These are phyloP conservation scores for Anthoceros angustus DNA, from an alignment of 225 moss, liverwort and hornwort genomes.

Conservation along the genomic window DNA sequence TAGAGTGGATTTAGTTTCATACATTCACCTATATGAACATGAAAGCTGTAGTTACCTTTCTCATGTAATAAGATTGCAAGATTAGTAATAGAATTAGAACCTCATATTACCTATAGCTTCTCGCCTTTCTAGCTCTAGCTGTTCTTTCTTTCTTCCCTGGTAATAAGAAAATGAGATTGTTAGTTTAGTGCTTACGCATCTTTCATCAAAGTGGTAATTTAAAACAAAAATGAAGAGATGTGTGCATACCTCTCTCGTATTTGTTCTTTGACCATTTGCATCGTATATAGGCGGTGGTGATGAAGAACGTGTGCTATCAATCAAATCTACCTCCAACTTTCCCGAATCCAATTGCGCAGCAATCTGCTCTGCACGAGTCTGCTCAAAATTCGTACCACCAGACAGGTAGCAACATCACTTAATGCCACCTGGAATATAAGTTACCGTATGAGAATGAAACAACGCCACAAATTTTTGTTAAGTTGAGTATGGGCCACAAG, in stretches of 20 bases:
- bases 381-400: conserved; percentile 97
- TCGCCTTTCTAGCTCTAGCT: conserved; percentile 67
- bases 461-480: conserved; percentile 1
- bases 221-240: background rate
- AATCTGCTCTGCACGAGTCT: conserved; percentile 98
- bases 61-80: background rate
- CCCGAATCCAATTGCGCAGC: conserved; percentile 75
- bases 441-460: conserved; percentile 22
- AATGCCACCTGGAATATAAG: conserved; percentile 76
- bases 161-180: background rate
- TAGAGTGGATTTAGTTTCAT: conserved; percentile 55
- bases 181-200: background rate
- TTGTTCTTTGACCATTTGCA: conserved; percentile 65
- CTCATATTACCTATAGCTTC: conserved; percentile 63
- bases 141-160: conserved; percentile 70
- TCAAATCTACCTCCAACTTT: conserved; percentile 43
- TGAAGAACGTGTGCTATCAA: conserved; percentile 45
- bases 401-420: conserved; percentile 85
- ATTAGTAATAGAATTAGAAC: background rate
- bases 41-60: background rate
- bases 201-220: background rate
- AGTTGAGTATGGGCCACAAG: background rate
- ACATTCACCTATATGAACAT: conserved; percentile 42
- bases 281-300: conserved; percentile 86
- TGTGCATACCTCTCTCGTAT: conserved; percentile 50